Base-by-base conservation (phyloP, 83 land plant species). In the Diphasiastrum complanatum region DNA sequence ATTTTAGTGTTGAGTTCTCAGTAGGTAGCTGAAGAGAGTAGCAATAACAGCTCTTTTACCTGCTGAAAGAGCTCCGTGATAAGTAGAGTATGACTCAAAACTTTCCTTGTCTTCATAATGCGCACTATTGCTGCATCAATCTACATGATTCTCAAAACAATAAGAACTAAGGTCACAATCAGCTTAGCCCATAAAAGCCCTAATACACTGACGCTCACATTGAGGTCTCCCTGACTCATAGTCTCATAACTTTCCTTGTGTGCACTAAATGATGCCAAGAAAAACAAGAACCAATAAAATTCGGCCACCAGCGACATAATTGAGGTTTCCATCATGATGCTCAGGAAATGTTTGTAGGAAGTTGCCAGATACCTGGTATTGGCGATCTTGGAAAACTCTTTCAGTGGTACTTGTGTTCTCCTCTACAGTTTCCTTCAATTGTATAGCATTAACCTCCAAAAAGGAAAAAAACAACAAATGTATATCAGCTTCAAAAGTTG, bases 61-160 rank as follows among this genome's bases (percentile, higher is more conserved):
- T 95, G 99, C 55, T 95, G 99, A 52, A 86, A 95, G 47, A 95
- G 95, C 61, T 90, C 97, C 14, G 99, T 95, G 45, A 95, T 95
- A 58, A 95, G 68, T 27, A 95, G 83, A 0, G 99, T 95, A 68
- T 95, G 99, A 67, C 99, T 95, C 27, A 95, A 81, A 8, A 95
- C 87, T 71, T 95, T 95, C 57, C 99, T 78, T 0, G 99, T 95
- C 79, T 95, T 95, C 99, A 95, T 95, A 54, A 95, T 95, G 24
- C 99, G 77, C 55, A 95, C 97, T 65, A 95, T 87, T 12, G 99
- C 99, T 51, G 99, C 99, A 85, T 95, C 99, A 75, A 95, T 87
- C 99, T 95, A 73, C 45, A 60, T n/a, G n/a, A n/a, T n/a, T n/a
- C n/a, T n/a, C n/a, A n/a, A n/a, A n/a, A n/a, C n/a, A n/a, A n/a